These are phyloP conservation scores for Boletus nobilissimus DNA, from an alignment of 1,284 basidiomycete genomes.

Conservation along the genomic window DNA sequence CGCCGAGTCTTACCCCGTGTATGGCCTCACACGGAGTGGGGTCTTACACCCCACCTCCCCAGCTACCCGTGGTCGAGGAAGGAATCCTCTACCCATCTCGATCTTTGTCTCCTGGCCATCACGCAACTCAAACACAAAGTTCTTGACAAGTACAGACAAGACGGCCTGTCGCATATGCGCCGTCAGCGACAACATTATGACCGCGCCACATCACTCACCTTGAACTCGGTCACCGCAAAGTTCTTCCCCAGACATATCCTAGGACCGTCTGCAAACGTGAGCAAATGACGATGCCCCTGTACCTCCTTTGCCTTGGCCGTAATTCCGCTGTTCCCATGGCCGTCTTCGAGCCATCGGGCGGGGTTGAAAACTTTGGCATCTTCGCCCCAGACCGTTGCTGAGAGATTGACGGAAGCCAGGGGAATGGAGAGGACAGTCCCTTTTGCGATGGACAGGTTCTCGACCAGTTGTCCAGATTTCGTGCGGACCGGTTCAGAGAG, in stretches of 20 bases:
- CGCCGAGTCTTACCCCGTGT: conserved; percentile 14
- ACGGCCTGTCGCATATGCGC: conserved; percentile 49
- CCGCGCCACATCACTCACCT: conserved; percentile 46
- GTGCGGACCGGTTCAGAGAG: conserved; percentile 46
- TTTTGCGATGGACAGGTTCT: conserved; percentile 54
- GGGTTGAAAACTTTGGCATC: conserved; percentile 52
- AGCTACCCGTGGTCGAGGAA: conserved; percentile 55
- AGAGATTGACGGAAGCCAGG: conserved; percentile 57
- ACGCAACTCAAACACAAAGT: conserved; percentile 57
- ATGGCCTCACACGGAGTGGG: conserved; percentile 52
- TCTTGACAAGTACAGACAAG: conserved; percentile 56
- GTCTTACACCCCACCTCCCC: conserved; percentile 54
- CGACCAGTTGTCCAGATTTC: conserved; percentile 49
- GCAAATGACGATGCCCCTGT: conserved; percentile 53
- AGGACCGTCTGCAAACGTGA: conserved; percentile 55
- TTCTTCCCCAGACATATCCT: conserved; percentile 55
- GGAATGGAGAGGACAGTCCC: conserved; percentile 56
- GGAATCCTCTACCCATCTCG: conserved; percentile 47
- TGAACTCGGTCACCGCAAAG: conserved; percentile 58
- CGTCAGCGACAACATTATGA: background rate
- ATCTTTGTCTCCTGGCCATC: conserved; percentile 54
- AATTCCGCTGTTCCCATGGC: conserved; percentile 25
- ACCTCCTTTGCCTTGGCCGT: conserved; percentile 48
- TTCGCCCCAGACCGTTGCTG: conserved; percentile 57
- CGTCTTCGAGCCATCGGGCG: conserved; percentile 49